These are phyloP conservation scores for Dendrothele bispora DNA, from an alignment of 768 basidiomycete genomes.

Conservation along the genomic window DNA sequence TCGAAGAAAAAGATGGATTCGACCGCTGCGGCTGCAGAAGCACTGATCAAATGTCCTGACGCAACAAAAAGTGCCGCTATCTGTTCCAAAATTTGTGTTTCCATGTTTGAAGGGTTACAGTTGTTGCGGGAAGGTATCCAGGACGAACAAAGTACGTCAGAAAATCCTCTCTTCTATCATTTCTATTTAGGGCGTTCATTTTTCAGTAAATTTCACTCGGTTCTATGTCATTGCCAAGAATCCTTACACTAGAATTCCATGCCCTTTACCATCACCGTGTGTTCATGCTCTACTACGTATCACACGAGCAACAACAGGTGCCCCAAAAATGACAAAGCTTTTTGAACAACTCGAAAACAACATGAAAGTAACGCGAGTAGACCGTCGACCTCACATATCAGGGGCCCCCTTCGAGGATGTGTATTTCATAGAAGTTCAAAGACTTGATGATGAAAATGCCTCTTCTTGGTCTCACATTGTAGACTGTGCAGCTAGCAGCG, in stretches of 20 bases:
- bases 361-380: slow-evolving; percentile 54
- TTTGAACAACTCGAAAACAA: slow-evolving; percentile 18
- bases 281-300: slow-evolving; percentile 4
- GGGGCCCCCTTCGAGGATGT: slow-evolving; percentile 50
- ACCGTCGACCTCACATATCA: slow-evolving; percentile 58
- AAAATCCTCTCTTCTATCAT: slow-evolving; percentile 7
- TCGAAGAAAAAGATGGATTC: slow-evolving; percentile 60
- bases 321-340: background rate
- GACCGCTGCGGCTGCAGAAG: slow-evolving; percentile 69
- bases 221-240: slow-evolving; percentile 59
- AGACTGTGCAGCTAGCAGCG: slow-evolving; percentile 32
- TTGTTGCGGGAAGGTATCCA: slow-evolving; percentile 66
- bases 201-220: slow-evolving; percentile 64
- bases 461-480: slow-evolving; percentile 25
- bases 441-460: slow-evolving; percentile 13
- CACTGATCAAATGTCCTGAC: too few species aligned
- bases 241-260: slow-evolving; percentile 27
- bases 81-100: slow-evolving; percentile 64
- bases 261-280: slow-evolving; percentile 13
- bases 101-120: slow-evolving; percentile 61
- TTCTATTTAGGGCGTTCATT: background rate
- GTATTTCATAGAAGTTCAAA: slow-evolving; percentile 65
- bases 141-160: slow-evolving; percentile 48
- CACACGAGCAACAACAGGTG: background rate
- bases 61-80: too few species aligned